Evolutionary conservation across 139 green algal genomes (phyloP), one percentile per base, ranked within the genome.

Genomic region (Asterochloris erici): DNA sequence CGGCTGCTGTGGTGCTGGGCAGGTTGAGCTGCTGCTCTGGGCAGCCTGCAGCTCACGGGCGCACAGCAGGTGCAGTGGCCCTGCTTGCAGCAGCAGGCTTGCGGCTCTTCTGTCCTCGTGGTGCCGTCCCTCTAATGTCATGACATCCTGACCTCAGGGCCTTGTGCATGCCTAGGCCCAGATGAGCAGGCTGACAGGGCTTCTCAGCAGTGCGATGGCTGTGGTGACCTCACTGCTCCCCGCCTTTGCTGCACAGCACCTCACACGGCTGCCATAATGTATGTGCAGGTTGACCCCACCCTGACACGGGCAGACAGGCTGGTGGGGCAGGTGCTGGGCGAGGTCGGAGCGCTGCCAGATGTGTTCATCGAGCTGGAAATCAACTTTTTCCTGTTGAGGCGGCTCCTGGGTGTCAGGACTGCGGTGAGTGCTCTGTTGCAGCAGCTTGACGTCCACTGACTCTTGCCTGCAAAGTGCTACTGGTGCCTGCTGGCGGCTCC

Each of bases 361-460:
- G 97, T 99, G 64, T 99, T 95, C 90, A 96, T 88, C 13, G 97
- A 99, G 90, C 90, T 99, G 87, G 97, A 99, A 90, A 94, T 98
- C 85, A 99, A 99, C 92, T 99, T 99, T 90, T 99, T 99, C 93
- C 89, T 99, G 87, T 91, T 99, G 79, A 88, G 97, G 19, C 88
- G 96, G 27, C 90, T 99, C 85, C 93, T 99, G 88, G 97, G 97
- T 63, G 97, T 99, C 77, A 90, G 95, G 28, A 98, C 92, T 74
- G 90, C 94, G 89, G 93, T 95, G 86, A 38, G 66, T 54, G 38
- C 38, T 54, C 4, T 54, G 38, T 2, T 54, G 38, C 6, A 54
- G 38, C 38, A 54, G 38, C 38, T 54, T 54, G 38, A 54, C 66
- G 6, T 71, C 19, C 17, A 12, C 66, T 12, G 19, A 26, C 2